phyloP scores from a whole-genome alignment of 345 rosid species.

The Carallia brachiata region DNA sequence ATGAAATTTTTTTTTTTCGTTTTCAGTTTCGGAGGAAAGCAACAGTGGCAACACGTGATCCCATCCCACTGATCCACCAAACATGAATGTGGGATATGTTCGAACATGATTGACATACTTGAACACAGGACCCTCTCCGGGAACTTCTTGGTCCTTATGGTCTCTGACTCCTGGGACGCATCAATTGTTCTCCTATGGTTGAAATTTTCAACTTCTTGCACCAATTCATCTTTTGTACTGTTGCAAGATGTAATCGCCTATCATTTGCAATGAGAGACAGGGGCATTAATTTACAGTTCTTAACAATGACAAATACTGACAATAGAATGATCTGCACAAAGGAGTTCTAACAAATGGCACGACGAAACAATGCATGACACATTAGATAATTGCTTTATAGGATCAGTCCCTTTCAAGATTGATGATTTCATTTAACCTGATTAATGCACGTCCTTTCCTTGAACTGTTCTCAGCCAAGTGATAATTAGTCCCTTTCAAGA shows the following conservation, averaged over 20 bases:
- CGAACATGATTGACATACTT: conserved; percentile 74
- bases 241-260: conserved; percentile 90
- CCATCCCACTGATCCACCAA: conserved; percentile 56
- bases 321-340: background rate
- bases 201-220: conserved; percentile 71
- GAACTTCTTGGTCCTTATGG: conserved; percentile 39
- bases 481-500: no score
- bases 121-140: conserved; percentile 40
- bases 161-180: conserved; percentile 30
- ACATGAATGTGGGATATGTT: conserved; percentile 83
- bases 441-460: no score
- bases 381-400: no score
- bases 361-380: no score
- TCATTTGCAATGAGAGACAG: background rate
- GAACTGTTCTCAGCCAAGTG: background rate
- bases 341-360: no score
- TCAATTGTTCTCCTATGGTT: conserved; percentile 43
- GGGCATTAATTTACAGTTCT: no score
- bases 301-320: background rate
- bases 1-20: no score
- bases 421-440: no score
- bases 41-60: conserved; percentile 92
- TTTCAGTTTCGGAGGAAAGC: conserved; percentile 70
- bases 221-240: conserved; percentile 80
- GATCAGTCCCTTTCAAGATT: no score